A percentile compares a stretch with the other conserved stretches of the same genome.
Conservation (phyloP, 202 grass and related monocot genomes). For the Musa balbisiana region DNA sequence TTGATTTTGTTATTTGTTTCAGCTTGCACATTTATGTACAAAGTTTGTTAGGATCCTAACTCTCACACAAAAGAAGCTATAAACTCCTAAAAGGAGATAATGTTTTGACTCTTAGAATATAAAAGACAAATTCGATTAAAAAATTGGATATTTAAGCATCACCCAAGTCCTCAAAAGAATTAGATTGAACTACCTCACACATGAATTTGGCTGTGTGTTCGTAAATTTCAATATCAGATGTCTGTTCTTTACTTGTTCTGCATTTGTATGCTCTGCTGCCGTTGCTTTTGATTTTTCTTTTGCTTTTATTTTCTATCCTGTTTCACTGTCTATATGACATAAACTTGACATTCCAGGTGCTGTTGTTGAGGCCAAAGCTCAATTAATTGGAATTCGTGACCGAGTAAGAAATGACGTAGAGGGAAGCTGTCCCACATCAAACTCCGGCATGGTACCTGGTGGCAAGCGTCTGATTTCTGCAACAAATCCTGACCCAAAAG, state of each 20-base stretch:
- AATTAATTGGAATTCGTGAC: constrained; percentile 56
- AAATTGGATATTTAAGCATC: too few species aligned
- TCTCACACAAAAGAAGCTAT: neutral
- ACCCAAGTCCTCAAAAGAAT: too few species aligned
- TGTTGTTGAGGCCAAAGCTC: constrained; percentile 67
- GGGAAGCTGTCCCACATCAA: constrained; percentile 21
- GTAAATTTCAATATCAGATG: neutral
- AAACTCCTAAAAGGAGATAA: neutral
- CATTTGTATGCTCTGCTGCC: neutral
- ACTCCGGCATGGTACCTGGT: constrained; percentile 22
- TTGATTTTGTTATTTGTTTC: neutral
- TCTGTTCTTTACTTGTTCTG: neutral
- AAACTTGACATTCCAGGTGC: constrained; percentile 36
- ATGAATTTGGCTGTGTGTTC: neutral
- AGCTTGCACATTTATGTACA: neutral
- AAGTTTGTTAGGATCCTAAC: neutral
- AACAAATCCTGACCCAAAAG: constrained; percentile 71
- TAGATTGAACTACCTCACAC: too few species aligned
- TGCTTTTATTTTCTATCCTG: neutral
- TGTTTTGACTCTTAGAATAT: neutral
- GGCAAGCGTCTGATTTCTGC: constrained; percentile 62
- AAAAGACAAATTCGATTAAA: neutral
- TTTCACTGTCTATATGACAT: constrained; percentile 3
- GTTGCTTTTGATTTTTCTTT: neutral
- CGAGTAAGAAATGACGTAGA: constrained; percentile 48